Evolutionary conservation across 2,329 filamentous ascomycete species (phyloP).

Genomic region (Botrytis galanthina): DNA sequence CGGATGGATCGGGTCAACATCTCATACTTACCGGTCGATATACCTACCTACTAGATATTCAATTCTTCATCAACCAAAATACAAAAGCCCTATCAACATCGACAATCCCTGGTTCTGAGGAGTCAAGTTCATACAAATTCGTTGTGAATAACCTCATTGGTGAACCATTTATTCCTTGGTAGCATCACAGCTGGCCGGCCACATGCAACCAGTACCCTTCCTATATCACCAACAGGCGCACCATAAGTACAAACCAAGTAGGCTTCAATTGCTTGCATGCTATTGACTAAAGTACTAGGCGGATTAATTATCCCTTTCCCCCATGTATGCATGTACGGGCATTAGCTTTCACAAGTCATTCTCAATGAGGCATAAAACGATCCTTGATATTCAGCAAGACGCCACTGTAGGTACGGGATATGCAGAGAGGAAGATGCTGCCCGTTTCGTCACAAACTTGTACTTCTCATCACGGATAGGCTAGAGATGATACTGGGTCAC

Average conservation of each 20-base stretch:
- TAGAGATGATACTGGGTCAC: neutral
- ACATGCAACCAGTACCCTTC: neutral
- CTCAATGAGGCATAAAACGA: neutral
- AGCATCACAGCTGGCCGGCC: neutral
- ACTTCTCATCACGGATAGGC: neutral
- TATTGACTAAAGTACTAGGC: neutral
- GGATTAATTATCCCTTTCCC: neutral
- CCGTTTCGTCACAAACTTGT: neutral
- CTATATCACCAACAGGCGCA: neutral
- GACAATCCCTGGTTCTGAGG: neutral
- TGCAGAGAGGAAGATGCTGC: neutral
- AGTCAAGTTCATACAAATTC: neutral
- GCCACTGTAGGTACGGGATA: neutral
- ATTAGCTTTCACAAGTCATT: neutral
- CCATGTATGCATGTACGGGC: neutral
- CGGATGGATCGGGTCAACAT: neutral
- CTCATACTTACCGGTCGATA: neutral
- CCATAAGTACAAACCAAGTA: neutral
- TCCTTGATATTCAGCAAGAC: neutral
- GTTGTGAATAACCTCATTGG: neutral
- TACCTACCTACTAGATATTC: too few relatives aligned
- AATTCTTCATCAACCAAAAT: neutral
- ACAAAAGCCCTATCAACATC: neutral
- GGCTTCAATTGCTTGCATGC: conserved; percentile 1
- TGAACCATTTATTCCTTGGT: neutral